phyloP scores from a whole-genome alignment of 2,329 filamentous ascomycete species.

The Ophiosphaerella narmari region DNA sequence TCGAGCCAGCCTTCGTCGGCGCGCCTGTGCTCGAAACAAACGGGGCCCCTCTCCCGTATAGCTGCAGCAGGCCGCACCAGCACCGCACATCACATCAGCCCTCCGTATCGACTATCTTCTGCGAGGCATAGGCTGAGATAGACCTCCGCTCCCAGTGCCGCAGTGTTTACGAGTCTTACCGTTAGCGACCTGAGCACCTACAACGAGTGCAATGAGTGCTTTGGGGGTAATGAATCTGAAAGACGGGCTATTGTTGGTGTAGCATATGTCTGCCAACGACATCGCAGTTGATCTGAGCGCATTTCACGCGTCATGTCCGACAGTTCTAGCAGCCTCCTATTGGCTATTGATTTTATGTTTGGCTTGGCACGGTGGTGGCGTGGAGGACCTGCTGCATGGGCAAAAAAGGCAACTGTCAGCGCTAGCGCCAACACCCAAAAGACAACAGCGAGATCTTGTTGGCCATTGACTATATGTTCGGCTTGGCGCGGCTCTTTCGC shows the following conservation, averaged over 20 bases:
- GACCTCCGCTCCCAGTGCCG: too few relatives aligned
- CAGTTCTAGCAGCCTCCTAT: not conserved
- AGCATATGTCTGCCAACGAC: too few relatives aligned
- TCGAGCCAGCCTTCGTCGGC: slow-evolving; percentile 26
- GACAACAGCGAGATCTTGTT: not conserved
- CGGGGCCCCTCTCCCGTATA: slow-evolving; percentile 33
- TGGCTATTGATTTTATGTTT: slow-evolving; percentile 17
- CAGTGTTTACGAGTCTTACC: too few relatives aligned
- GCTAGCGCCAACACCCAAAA: too few relatives aligned
- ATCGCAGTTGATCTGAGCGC: too few relatives aligned
- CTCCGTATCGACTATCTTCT: too few relatives aligned
- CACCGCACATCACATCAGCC: slow-evolving; percentile 26
- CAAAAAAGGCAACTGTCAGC: slow-evolving; percentile 7
- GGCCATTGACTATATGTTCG: not conserved
- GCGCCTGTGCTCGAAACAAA: slow-evolving; percentile 38
- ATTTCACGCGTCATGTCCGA: too few relatives aligned
- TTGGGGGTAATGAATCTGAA: too few relatives aligned
- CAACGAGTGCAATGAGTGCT: too few relatives aligned
- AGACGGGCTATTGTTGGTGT: too few relatives aligned
- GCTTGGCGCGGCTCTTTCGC: not conserved
- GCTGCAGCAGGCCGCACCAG: slow-evolving; percentile 31
- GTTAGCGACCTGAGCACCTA: too few relatives aligned
- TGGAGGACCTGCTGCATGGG: slow-evolving; percentile 1
- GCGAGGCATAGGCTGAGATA: too few relatives aligned
- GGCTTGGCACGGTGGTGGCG: slow-evolving; percentile 8